Evolutionary conservation across 148 eudicot genomes (phyloP), one percentile per base, ranked within the genome.

Genomic region (Cornus florida): DNA sequence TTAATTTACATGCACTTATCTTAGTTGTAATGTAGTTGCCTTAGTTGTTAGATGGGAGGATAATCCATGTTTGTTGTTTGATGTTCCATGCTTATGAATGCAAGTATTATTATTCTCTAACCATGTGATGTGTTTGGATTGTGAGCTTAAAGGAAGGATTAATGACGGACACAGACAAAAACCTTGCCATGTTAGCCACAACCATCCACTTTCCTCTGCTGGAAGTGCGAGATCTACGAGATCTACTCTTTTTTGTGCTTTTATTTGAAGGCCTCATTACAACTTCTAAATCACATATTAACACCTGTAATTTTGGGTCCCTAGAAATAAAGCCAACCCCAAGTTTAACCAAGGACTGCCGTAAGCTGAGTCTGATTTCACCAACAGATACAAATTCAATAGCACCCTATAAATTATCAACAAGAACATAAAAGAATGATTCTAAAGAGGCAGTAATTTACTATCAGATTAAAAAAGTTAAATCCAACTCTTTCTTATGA

Each of bases 151-250:
- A n/a, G n/a, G n/a, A n/a, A n/a, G n/a, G n/a, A n/a, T n/a, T n/a
- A n/a, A n/a, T n/a, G n/a, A 96, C 77, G 39, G 93, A 91, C 17
- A 96, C 86, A n/a, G 99, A 96, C 71, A 96, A 84, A 85, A 93
- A 96, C 77, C 97, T 92, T 50, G 94, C 98, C 84, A 96, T 84
- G 72, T 91, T 94, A 76, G 92, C 97, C 85, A 93, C 89, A 69
- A 91, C 91, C 91, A 89, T 91, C 98, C 95, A 96, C 83, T 92
- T 93, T 69, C 97, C 97, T 86, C 90, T 82, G 81, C 98, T 95
- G 68, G 97, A 83, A 70, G 80, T 85, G 66, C 91, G 93, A 68
- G 92, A 77, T 86, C 84, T 93, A 43, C 80, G 86, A 69, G 91
- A 82, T 86, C 76, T 86, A 77, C 83, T 75, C 83, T 93, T 92